Evolutionary conservation across 495 filamentous ascomycete genomes (phyloP), one percentile per base, ranked within the genome.

Genomic region (Parathielavia appendiculata): DNA sequence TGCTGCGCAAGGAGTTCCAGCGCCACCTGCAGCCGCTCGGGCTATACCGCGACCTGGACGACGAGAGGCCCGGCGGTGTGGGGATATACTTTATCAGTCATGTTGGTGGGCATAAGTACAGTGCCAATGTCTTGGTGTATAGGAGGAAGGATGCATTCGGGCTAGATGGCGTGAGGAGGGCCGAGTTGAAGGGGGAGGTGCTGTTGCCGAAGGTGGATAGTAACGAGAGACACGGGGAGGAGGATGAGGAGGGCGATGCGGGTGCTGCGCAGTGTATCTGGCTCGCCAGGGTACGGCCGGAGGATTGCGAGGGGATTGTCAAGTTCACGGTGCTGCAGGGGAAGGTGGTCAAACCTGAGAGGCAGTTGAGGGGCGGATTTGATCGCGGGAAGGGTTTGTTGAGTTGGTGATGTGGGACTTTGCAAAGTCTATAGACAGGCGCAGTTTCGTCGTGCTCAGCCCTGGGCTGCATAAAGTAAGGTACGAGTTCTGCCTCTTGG

Each of bases 31-130:
- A 91, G 4, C 85, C 88, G 0, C 75, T 92, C 4, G 90, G 91
- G 0, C 73, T 98, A 5, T 91, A 88, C 69, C 86, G 95, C 22
- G 93, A 97, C 66, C 73, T 92, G 38, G 83, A 91, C 51, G 93
- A 98, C 67, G 84, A 88, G 70, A 71, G 93, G 41, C 86, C 90
- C 0, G 92, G 92, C 16, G 93, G 95, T 2, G 92, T 95, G 4
- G 92, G 90, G 1, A 87, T 98, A 51, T 92, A 97, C 65, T 98
- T 97, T 68, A 91, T 97, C 63, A 91, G 84, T 62, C 93, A 98
- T 68, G 90, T 97, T 0, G 93, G 93, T 12, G 93, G 93, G 0
- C 93, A 98, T 68, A 95, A 95, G 73, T 97, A 90, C 69, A 82
- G 83, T 8, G 93, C 92, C 1, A 98, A 98, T 64, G 80, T 96